Evolutionary conservation across 768 basidiomycete genomes (phyloP).

Genomic region (Leccinum fibrillosum): DNA sequence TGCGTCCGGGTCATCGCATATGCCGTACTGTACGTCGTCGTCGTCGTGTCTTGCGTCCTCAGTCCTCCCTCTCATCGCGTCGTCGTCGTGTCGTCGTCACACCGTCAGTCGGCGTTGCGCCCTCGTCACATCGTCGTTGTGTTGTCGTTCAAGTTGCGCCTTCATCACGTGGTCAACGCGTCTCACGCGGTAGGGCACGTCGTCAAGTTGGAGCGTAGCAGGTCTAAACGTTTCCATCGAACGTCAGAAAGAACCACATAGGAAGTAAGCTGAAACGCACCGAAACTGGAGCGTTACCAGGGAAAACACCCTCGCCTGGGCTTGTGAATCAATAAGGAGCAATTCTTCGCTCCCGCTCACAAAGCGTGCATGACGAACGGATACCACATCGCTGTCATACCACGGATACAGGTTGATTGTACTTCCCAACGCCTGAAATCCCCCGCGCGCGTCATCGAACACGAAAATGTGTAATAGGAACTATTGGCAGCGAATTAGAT

Average conservation of each 20-base stretch:
- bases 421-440: conserved; percentile 40
- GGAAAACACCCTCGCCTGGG: conserved; percentile 50
- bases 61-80: too few species aligned
- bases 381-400: conserved; percentile 31
- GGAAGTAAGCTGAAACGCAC: neutral
- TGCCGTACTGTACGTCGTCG: too few species aligned
- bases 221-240: conserved; percentile 33
- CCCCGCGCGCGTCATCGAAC: conserved; percentile 42
- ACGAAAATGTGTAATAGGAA: conserved; percentile 42
- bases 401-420: conserved; percentile 40
- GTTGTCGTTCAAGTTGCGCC: too few species aligned
- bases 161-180: too few species aligned
- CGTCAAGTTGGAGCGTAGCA: conserved; percentile 39
- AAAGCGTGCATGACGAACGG: conserved; percentile 40
- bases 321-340: conserved; percentile 43
- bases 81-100: too few species aligned
- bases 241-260: neutral
- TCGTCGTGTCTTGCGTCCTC: too few species aligned
- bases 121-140: too few species aligned
- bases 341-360: conserved; percentile 52
- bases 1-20: too few species aligned
- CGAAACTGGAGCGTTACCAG: conserved; percentile 48
- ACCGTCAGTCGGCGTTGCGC: too few species aligned
- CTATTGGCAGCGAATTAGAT: conserved; percentile 11
- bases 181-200: conserved; percentile 26